These are phyloP conservation scores for Phylloporus sp. DNA, from an alignment of 768 basidiomycete genomes.

Conservation along the genomic window DNA sequence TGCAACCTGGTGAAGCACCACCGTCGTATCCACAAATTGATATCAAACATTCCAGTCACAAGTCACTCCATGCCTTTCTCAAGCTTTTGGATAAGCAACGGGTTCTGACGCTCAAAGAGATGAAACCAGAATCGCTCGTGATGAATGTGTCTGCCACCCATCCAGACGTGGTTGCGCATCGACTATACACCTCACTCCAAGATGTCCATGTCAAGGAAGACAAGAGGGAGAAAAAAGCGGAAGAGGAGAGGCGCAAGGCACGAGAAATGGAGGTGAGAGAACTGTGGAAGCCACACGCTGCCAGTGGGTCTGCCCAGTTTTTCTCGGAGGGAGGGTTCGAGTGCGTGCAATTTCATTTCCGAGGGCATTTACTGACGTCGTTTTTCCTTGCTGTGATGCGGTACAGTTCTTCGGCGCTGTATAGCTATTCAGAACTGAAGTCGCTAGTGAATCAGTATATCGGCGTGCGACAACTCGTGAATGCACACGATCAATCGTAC, in stretches of 20 bases:
- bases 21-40: constrained; percentile 47
- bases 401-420: constrained; percentile 49
- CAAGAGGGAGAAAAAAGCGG: constrained; percentile 54
- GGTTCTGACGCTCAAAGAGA: constrained; percentile 67
- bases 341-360: constrained; percentile 38
- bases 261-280: constrained; percentile 60
- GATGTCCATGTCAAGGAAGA: constrained; percentile 62
- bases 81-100: constrained; percentile 72
- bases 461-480: constrained; percentile 54
- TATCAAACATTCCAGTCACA: constrained; percentile 77
- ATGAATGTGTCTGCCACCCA: constrained; percentile 55
- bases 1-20: constrained; percentile 9
- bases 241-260: constrained; percentile 42
- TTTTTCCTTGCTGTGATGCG: neutral
- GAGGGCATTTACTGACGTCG: neutral
- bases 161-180: constrained; percentile 51
- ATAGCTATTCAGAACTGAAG: constrained; percentile 55
- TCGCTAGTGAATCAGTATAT: constrained; percentile 62
- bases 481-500: constrained; percentile 61
- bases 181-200: constrained; percentile 53
- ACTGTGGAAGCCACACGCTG: constrained; percentile 71
- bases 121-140: constrained; percentile 49
- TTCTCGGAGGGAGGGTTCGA: constrained; percentile 62
- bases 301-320: constrained; percentile 43
- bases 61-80: constrained; percentile 79